These are phyloP conservation scores for Mycena vitilis DNA, from an alignment of 768 basidiomycete species.

Conservation along the genomic window DNA sequence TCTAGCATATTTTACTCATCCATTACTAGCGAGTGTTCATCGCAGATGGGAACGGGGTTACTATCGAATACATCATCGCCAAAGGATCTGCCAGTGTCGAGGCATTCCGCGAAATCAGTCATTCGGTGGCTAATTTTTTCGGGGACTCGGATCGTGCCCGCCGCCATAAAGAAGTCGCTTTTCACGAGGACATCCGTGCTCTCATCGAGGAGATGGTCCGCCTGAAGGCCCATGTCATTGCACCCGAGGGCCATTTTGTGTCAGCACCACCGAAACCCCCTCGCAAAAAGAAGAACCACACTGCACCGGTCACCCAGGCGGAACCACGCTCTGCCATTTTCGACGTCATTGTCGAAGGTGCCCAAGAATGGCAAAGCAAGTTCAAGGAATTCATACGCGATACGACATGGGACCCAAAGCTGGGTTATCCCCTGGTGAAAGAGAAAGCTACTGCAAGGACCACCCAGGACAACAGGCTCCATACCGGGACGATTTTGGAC, in stretches of 20 bases:
- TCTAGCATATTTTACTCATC: not conserved
- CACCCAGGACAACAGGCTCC: conserved; percentile 17
- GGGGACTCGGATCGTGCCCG: conserved; percentile 39
- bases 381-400: conserved; percentile 37
- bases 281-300: conserved; percentile 21
- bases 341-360: conserved; percentile 36
- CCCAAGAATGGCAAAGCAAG: conserved; percentile 37
- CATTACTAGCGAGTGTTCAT: conserved; percentile 38
- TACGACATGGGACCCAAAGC: conserved; percentile 39
- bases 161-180: conserved; percentile 37
- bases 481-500: conserved; percentile 37
- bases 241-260: conserved; percentile 24
- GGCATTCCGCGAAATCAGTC: conserved; percentile 41
- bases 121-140: conserved; percentile 36
- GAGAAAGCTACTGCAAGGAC: not conserved
- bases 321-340: conserved; percentile 28
- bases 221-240: conserved; percentile 20
- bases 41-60: conserved; percentile 40
- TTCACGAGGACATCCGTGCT: conserved; percentile 38
- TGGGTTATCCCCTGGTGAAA: conserved; percentile 37
- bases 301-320: not conserved
- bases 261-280: conserved; percentile 21
- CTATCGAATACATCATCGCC: conserved; percentile 41
- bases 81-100: conserved; percentile 47
- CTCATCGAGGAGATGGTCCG: conserved; percentile 39